Evolutionary conservation across 2,329 filamentous ascomycete species (phyloP).

Genomic region (Fusarium staphyleae): DNA sequence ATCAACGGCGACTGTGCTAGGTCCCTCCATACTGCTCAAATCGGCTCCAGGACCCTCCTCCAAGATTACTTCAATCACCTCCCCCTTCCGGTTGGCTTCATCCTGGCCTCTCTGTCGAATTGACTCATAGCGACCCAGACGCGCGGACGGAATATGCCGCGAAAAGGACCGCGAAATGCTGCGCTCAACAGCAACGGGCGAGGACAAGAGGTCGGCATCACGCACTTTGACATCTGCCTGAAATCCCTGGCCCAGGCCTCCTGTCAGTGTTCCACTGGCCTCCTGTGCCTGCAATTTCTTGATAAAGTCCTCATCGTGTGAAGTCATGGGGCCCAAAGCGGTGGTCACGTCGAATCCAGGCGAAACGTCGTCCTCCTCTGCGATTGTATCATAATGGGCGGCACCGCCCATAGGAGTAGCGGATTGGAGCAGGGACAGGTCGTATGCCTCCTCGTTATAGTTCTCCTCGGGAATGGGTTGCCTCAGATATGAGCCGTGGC

Average conservation of each 20-base stretch:
- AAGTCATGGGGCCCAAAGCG: conserved; percentile 53
- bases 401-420: conserved; percentile 52
- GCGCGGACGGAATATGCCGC: conserved; percentile 38
- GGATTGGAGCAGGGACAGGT: conserved; percentile 51
- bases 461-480: conserved; percentile 43
- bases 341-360: conserved; percentile 56
- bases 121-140: conserved; percentile 47
- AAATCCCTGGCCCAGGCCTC: conserved; percentile 65
- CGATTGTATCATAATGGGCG: conserved; percentile 44
- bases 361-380: conserved; percentile 44
- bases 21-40: conserved; percentile 59
- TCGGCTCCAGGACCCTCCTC: conserved; percentile 54
- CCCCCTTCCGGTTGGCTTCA: conserved; percentile 66
- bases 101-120: conserved; percentile 61
- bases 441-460: conserved; percentile 53
- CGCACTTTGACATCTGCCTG: conserved; percentile 55
- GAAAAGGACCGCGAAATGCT: conserved; percentile 54
- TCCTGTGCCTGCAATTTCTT: conserved; percentile 59
- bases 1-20: conserved; percentile 40
- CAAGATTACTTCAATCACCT: conserved; percentile 66
- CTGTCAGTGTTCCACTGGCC: conserved; percentile 61
- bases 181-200: conserved; percentile 44
- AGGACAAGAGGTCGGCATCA: conserved; percentile 58
- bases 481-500: conserved; percentile 37
- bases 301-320: conserved; percentile 55